These are phyloP conservation scores for Polygonum aviculare DNA, from an alignment of 148 eudicot genomes.

Conservation along the genomic window DNA sequence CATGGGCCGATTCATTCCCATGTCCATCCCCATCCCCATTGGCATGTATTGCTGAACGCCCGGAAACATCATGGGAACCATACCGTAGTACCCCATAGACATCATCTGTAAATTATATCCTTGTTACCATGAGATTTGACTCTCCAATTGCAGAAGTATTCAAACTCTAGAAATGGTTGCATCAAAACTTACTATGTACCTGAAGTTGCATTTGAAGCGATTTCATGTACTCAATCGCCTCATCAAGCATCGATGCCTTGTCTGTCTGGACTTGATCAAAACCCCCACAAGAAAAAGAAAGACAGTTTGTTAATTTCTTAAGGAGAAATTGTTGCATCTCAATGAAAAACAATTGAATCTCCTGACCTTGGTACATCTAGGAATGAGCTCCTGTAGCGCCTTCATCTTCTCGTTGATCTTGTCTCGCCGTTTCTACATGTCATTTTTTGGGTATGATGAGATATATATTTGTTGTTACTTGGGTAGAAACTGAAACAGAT, in stretches of 20 bases:
- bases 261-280: constrained; percentile 21
- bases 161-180: background rate
- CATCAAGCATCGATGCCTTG: constrained; percentile 92
- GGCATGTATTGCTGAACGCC: constrained; percentile 47
- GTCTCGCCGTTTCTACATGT: constrained; percentile 71
- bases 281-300: background rate
- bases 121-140: background rate
- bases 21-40: constrained; percentile 41
- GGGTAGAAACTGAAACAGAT: background rate
- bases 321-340: background rate
- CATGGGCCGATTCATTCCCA: constrained; percentile 52
- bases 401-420: constrained; percentile 83
- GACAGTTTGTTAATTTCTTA: background rate
- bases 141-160: background rate
- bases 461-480: background rate
- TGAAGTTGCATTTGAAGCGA: constrained; percentile 73
- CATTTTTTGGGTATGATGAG: background rate
- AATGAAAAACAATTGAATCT: background rate
- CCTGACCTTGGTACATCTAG: constrained; percentile 74
- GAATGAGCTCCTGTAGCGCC: constrained; percentile 85
- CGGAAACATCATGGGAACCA: constrained; percentile 83
- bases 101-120: constrained; percentile 42
- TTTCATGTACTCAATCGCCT: constrained; percentile 79
- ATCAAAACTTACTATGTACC: constrained; percentile 25
- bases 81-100: constrained; percentile 63